phyloP scores from a whole-genome alignment of 257 asterid species.

The Asclepias syriaca region DNA sequence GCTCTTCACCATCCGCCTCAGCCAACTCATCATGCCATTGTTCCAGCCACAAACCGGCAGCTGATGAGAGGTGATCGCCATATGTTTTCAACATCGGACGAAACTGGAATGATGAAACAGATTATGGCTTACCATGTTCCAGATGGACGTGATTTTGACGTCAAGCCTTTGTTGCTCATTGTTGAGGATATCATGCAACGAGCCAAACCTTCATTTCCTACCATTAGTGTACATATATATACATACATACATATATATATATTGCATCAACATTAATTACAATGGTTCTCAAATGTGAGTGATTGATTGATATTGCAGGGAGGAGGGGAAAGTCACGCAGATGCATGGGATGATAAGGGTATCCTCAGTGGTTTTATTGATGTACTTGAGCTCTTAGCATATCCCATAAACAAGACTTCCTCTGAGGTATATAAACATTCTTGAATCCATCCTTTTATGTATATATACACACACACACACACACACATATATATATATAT shows the following conservation, averaged over 20 bases:
- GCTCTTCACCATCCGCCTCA: background rate
- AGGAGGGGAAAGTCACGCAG: constrained; percentile 23
- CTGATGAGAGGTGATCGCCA: constrained; percentile 38
- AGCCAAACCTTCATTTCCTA: constrained; percentile 28
- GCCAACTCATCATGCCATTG: constrained; percentile 1
- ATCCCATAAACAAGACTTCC: constrained; percentile 58
- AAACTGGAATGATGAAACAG: constrained; percentile 46
- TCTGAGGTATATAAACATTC: constrained; percentile 43
- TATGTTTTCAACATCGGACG: constrained; percentile 41
- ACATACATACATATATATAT: too few species aligned
- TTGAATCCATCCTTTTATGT: too few species aligned
- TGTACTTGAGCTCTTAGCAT: constrained; percentile 46
- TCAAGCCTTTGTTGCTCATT: constrained; percentile 43
- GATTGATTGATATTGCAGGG: constrained; percentile 18
- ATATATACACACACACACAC: too few species aligned
- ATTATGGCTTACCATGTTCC: constrained; percentile 45
- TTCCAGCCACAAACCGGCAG: constrained; percentile 17
- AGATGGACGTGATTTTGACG: constrained; percentile 48
- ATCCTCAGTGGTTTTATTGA: constrained; percentile 34
- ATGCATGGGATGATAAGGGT: constrained; percentile 33
- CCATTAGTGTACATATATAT: background rate
- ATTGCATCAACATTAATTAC: too few species aligned
- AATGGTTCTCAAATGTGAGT: background rate
- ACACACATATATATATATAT: too few species aligned
- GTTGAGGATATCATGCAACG: constrained; percentile 57